Evolutionary conservation across 495 filamentous ascomycete species (phyloP).

Genomic region (Penicillium riverlandense): DNA sequence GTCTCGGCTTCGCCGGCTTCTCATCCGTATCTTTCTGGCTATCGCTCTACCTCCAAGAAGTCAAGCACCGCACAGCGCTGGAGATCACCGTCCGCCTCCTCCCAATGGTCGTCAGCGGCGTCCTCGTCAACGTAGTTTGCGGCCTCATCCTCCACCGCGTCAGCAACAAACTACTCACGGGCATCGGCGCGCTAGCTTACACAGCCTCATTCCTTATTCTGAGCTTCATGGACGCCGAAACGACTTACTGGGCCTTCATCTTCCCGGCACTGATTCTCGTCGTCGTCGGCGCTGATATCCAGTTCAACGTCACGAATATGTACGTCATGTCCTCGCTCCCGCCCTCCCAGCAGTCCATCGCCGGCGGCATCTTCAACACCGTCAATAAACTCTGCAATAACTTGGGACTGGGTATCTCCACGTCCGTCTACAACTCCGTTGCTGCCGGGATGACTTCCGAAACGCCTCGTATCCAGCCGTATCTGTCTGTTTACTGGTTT

Average conservation of each 20-base stretch:
- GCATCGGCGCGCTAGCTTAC: conserved; percentile 35
- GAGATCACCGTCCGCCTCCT: conserved; percentile 47
- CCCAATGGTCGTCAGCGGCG: conserved; percentile 46
- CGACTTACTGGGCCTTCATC: conserved; percentile 50
- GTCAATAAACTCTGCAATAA: conserved; percentile 27
- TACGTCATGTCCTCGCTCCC: conserved; percentile 36
- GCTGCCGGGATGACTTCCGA: conserved; percentile 10
- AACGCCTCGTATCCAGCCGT: conserved; percentile 16
- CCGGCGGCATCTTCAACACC: conserved; percentile 32
- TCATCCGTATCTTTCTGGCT: conserved; percentile 27
- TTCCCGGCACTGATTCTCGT: conserved; percentile 46
- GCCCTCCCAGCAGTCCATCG: conserved; percentile 25
- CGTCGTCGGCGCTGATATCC: conserved; percentile 48
- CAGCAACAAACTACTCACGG: conserved; percentile 38
- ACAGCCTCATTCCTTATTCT: conserved; percentile 48
- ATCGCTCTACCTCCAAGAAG: conserved; percentile 36
- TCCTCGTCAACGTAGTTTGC: conserved; percentile 45
- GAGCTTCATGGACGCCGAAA: conserved; percentile 32
- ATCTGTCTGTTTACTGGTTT: conserved; percentile 24
- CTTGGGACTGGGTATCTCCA: conserved; percentile 24
- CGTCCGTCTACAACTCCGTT: conserved; percentile 18
- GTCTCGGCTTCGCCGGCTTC: conserved; percentile 33
- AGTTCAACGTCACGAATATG: conserved; percentile 55
- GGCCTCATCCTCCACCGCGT: conserved; percentile 50
- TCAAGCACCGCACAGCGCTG: conserved; percentile 33